phyloP scores from a whole-genome alignment of 169 alveolate genomes.

The Plasmodium vivax region DNA sequence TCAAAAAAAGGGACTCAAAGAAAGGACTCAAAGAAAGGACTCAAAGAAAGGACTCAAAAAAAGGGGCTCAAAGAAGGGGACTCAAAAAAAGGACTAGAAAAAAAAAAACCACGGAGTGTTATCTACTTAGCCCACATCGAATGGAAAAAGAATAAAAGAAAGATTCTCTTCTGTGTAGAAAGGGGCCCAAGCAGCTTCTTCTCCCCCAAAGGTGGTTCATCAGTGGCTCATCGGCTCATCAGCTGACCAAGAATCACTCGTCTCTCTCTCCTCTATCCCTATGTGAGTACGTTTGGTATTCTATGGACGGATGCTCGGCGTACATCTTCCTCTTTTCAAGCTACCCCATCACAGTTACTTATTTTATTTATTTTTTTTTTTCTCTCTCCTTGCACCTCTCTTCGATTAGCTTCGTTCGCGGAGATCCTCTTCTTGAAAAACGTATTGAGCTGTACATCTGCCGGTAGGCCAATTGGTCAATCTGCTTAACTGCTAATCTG shows the following conservation, averaged over 20 bases:
- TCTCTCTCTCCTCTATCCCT: background rate
- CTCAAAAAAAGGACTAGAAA: too few species aligned
- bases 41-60: too few species aligned
- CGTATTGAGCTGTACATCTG: background rate
- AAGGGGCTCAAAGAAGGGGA: background rate
- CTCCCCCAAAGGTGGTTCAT: background rate
- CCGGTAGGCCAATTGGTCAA: too few species aligned
- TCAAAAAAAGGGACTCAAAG: too few species aligned
- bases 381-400: background rate
- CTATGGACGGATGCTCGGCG: background rate
- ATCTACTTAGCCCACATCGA: too few species aligned
- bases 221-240: background rate
- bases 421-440: background rate
- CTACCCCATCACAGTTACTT: background rate
- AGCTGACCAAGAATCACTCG: background rate
- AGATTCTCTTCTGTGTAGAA: background rate
- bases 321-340: background rate
- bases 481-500: background rate
- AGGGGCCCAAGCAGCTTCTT: background rate
- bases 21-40: too few species aligned
- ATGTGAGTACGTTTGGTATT: background rate
- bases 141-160: too few species aligned
- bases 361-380: too few species aligned
- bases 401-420: background rate
- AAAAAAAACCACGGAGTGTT: too few species aligned